Base-by-base conservation (phyloP, 371 early-diverging fungal genomes). In the Saksenaea oblongispora region DNA sequence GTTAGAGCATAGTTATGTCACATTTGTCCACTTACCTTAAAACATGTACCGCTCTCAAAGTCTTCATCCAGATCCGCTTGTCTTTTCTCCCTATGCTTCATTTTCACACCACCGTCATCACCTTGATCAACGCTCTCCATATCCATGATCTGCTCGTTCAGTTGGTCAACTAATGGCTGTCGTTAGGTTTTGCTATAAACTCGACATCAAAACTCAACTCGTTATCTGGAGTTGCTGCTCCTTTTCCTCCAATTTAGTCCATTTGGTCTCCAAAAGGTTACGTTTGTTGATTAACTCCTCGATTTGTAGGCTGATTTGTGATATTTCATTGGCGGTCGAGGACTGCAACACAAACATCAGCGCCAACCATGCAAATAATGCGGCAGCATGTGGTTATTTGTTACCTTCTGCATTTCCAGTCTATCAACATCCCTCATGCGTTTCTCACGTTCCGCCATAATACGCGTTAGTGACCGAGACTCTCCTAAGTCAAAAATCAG, bases 281-380 rank as follows among this genome's bases (percentile, higher is more conserved):
- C 86, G 84, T 58, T 84, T 76, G 18, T 74, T 75, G 8, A 75
- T 60, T 53, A 90, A 61, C 31, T 86, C 83, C 22, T 80, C 82
- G 14, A 89, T 77, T 65, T 87, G 76, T 31, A 79, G 64, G 57
- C 85, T 83, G n/a, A 89, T 82, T 60, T 88, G 88, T 10, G 72
- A 73, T 28, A 91, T 79, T 66, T 90, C 88, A 61, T 83, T 81
- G 8, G 67, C 72, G 4, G 73, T 75, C 14, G 75, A 79, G 10
- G 69, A 70, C 83, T 85, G 57, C 31, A 55, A 47, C 34, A 14
- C 13, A 11, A 41, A 62, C 42, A 41, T 41, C 42, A 41, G 42
- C 42, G 36, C 26, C 26, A 31, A 31, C 31, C 22, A 44, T 37
- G 34, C 13, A 44, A 26, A 37, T 31, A 24, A 27, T 54, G 22